Percentiles rank a stretch among this genome's conserved stretches.
phyloP scores from a whole-genome alignment of 371 early-diverging fungal genomes.

The Mortierella sp. region DNA sequence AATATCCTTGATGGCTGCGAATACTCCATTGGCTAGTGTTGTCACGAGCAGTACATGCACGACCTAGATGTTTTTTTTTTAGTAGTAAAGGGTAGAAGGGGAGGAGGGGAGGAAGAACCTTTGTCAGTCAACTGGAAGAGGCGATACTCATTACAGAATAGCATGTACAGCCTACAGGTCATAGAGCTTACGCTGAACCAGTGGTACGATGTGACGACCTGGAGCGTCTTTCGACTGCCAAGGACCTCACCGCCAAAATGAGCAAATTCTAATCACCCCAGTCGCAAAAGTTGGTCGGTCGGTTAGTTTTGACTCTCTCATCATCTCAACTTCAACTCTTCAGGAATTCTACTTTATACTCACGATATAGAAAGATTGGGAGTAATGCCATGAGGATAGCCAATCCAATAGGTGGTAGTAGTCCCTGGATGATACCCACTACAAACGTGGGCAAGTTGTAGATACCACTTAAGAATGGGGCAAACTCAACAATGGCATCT shows the following conservation, averaged over 20 bases:
- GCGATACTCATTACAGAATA: not conserved
- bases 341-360: not conserved
- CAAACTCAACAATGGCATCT: conserved; percentile 60
- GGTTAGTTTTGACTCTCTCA: not conserved
- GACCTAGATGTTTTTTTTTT: conserved; percentile 55
- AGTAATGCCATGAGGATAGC: conserved; percentile 78
- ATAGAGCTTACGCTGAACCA: conserved; percentile 50
- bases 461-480: conserved; percentile 60
- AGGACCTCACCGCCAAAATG: conserved; percentile 38
- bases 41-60: conserved; percentile 85
- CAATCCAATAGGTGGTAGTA: conserved; percentile 78
- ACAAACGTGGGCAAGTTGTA: conserved; percentile 53
- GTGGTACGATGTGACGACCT: conserved; percentile 42
- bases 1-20: conserved; percentile 62
- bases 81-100: not conserved
- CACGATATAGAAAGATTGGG: conserved; percentile 73
- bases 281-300: not conserved
- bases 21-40: conserved; percentile 76
- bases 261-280: conserved; percentile 18
- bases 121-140: too few species aligned
- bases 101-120: not conserved
- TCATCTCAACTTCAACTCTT: not conserved
- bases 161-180: too few species aligned
- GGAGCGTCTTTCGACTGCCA: conserved; percentile 22
- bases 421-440: conserved; percentile 80